phyloP scores from a whole-genome alignment of 129 eudicot species.

The Tagetes erecta region DNA sequence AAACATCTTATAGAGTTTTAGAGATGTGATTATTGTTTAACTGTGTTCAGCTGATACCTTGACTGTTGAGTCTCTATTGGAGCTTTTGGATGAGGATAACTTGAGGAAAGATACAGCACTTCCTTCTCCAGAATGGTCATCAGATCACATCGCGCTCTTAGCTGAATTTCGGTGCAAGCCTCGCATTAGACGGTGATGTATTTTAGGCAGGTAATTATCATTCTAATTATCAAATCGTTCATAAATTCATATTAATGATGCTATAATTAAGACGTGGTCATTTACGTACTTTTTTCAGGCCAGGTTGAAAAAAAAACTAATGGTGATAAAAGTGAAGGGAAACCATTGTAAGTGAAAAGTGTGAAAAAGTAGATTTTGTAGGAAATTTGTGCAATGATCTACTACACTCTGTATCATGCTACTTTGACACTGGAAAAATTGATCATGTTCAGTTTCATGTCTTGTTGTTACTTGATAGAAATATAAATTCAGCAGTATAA shows the following conservation, averaged over 20 bases:
- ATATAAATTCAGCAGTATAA: conserved; percentile 41
- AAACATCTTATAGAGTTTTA: neutral
- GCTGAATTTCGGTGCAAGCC: conserved; percentile 57
- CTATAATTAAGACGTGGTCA: neutral
- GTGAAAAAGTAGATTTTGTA: conserved; percentile 35
- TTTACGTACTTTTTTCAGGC: conserved; percentile 40
- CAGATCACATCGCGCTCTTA: conserved; percentile 57
- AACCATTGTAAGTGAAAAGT: conserved; percentile 31
- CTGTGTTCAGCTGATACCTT: conserved; percentile 44
- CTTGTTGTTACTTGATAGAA: conserved; percentile 31
- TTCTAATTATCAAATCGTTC: neutral
- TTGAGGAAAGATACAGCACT: conserved; percentile 57
- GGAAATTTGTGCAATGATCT: conserved; percentile 49
- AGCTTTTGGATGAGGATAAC: conserved; percentile 52
- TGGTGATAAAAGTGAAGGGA: conserved; percentile 24
- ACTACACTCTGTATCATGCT: conserved; percentile 63
- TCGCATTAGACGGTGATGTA: conserved; percentile 38
- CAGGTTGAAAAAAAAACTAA: conserved; percentile 31
- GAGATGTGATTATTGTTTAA: neutral
- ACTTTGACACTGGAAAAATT: conserved; percentile 42
- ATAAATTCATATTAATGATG: neutral
- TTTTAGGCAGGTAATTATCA: conserved; percentile 24
- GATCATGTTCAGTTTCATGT: conserved; percentile 26
- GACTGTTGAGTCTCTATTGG: conserved; percentile 53
- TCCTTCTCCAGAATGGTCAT: conserved; percentile 69